Evolutionary conservation across 768 basidiomycete genomes (phyloP), one percentile per base, ranked within the genome.

Genomic region (Pholiota conissans): DNA sequence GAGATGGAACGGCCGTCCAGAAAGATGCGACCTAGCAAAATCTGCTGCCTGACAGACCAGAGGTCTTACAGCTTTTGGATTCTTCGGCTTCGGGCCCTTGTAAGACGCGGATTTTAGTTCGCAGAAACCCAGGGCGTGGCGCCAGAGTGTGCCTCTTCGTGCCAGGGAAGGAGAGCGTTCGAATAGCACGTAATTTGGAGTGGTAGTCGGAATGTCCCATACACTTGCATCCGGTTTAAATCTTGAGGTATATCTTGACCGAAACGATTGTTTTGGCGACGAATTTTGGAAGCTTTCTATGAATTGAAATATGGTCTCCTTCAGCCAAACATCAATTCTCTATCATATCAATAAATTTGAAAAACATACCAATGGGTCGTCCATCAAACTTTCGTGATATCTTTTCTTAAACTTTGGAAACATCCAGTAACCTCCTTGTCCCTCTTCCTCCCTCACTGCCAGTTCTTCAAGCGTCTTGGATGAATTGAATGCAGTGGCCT

Each of bases 1-100:
- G 28, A 71, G 62, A 49, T 64, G 63, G 60, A 71, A 72, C 1
- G 72, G 70, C 7, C 65, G 63, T 16, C 59, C 39, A 20, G 39
- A 40, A 7, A 40, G 11, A 8, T 40, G 18, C 2, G 18, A n/a
- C 7, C 14, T n/a, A 16, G 39, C 16, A n/a, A n/a, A 40, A n/a
- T 40, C 39, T 7, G 39, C 39, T 18, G 39, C 39, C 18, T 40
- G 39, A 9, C 10, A 40, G 39, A 16, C 39, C 18, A 16, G 16
- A 3, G 14, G 14, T 40, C 18, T 40, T 3, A 40, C 18, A n/a
- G 7, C 39, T 16, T 7, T 40, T 3, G 16, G 2, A 8, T 40
- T 7, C 18, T 16, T 40, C 16, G 9, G 39, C 16, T 40, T 18
- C n/a, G 7, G 39, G 39, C 16, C 39, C 39, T 40, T 40, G 39